Conservation (phyloP, 495 filamentous ascomycete species). For the Lophiostoma macrostomum region DNA sequence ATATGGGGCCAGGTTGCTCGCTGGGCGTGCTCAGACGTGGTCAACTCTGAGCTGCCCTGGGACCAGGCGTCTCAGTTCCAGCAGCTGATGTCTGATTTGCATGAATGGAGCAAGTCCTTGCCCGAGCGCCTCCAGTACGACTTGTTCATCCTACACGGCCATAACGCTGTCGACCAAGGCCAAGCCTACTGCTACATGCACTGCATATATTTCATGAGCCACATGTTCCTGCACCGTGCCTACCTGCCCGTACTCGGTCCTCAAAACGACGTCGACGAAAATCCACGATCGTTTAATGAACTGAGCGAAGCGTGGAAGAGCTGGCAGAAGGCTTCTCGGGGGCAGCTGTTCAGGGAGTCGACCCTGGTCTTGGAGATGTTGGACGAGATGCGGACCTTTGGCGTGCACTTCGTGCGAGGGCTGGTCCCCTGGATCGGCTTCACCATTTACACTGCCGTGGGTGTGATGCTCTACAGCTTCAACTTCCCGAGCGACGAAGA, state of each 20-base stretch:
- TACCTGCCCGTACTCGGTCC: slow-evolving; percentile 35
- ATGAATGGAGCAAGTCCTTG: slow-evolving; percentile 26
- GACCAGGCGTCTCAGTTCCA: slow-evolving; percentile 28
- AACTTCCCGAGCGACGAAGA: slow-evolving; percentile 33
- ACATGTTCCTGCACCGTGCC: slow-evolving; percentile 36
- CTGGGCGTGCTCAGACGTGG: slow-evolving; percentile 32
- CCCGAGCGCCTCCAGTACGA: slow-evolving; percentile 32
- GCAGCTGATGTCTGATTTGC: slow-evolving; percentile 21
- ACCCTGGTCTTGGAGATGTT: slow-evolving; percentile 37
- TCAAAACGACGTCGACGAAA: slow-evolving; percentile 22
- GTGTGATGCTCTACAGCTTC: slow-evolving; percentile 35
- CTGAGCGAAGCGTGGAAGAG: slow-evolving; percentile 27
- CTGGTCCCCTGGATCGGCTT: slow-evolving; percentile 38
- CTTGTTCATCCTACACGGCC: slow-evolving; percentile 30
- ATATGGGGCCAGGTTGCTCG: slow-evolving; percentile 37
- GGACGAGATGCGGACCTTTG: slow-evolving; percentile 38
- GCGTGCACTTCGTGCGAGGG: slow-evolving; percentile 36
- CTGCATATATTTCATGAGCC: slow-evolving; percentile 34
- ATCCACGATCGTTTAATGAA: slow-evolving; percentile 24
- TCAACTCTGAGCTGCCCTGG: slow-evolving; percentile 33
- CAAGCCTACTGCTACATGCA: slow-evolving; percentile 39
- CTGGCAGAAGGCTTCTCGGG: slow-evolving; percentile 31
- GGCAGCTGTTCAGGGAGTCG: slow-evolving; percentile 29
- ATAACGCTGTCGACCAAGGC: slow-evolving; percentile 36
- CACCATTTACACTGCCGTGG: slow-evolving; percentile 37